These are phyloP conservation scores for Choanephora cucurbitarum DNA, from an alignment of 371 early-diverging fungal genomes.

Conservation along the genomic window DNA sequence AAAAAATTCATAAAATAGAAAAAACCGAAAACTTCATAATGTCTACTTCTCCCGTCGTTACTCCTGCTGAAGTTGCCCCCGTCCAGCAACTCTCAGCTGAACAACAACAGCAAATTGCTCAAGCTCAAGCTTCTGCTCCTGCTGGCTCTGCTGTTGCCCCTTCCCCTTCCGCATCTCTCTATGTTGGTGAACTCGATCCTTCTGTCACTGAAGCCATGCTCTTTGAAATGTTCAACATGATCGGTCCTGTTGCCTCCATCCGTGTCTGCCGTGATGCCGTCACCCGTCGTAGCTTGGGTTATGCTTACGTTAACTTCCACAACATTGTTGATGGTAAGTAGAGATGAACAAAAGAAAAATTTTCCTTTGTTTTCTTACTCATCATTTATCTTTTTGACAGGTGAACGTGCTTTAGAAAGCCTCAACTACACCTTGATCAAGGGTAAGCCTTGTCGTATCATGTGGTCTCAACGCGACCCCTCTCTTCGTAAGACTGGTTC, in stretches of 20 bases:
- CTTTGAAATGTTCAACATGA: constrained; percentile 94
- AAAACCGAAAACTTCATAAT: constrained; percentile 46
- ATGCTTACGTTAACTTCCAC: constrained; percentile 98
- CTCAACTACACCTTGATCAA: constrained; percentile 95
- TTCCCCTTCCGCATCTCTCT: constrained; percentile 75
- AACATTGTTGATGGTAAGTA: constrained; percentile 70
- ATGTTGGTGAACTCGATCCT: constrained; percentile 92
- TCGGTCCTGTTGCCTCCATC: constrained; percentile 96
- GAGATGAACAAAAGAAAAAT: constrained; percentile 5
- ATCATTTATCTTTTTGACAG: constrained; percentile 31
- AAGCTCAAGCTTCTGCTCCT: constrained; percentile 52
- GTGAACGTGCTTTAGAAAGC: constrained; percentile 91
- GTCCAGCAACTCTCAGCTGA: constrained; percentile 51
- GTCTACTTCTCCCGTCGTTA: constrained; percentile 57
- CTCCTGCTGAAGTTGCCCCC: constrained; percentile 51
- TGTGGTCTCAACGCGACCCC: constrained; percentile 99
- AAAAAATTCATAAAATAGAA: constrained; percentile 49
- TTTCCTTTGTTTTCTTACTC: not conserved
- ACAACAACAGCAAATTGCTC: constrained; percentile 66
- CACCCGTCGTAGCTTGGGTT: constrained; percentile 95
- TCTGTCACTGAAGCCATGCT: constrained; percentile 96
- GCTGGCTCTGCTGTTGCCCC: constrained; percentile 45
- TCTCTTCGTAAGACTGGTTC: constrained; percentile 89
- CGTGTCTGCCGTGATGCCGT: constrained; percentile 98
- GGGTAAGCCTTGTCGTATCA: constrained; percentile 96